Evolutionary conservation across 73 alveolate genomes (phyloP).

Genomic region (Paramecium tetraurelia): DNA sequence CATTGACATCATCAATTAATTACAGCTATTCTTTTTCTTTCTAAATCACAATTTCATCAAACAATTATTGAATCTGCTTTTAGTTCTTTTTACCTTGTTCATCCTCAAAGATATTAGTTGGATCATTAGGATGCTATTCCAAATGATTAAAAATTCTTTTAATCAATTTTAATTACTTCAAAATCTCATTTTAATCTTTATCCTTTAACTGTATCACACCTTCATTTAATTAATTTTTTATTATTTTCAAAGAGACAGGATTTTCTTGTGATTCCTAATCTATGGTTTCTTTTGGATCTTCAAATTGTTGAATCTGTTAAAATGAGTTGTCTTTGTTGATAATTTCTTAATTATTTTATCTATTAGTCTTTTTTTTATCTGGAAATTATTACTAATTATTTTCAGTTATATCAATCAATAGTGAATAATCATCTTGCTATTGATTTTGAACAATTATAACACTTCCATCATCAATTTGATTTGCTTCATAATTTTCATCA

Average conservation of each 20-base stretch:
- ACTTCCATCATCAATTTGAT: background rate
- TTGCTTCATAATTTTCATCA: background rate
- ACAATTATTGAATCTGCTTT: background rate
- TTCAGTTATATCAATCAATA: background rate
- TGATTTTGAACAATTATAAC: background rate
- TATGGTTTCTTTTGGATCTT: background rate
- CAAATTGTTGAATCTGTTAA: background rate
- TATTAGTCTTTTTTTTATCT: background rate
- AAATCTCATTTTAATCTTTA: background rate
- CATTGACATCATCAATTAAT: background rate
- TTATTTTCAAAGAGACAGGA: background rate
- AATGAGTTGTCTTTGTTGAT: background rate
- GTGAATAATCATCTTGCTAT: constrained; percentile 17
- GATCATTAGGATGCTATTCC: background rate
- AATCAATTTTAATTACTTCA: background rate
- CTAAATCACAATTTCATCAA: background rate
- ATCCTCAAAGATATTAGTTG: background rate
- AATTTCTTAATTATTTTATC: background rate
- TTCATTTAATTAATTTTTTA: background rate
- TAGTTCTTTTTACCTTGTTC: background rate
- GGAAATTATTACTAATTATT: background rate
- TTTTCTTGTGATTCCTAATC: background rate
- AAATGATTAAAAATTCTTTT: background rate
- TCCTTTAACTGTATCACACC: background rate
- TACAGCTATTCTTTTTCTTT: background rate